Evolutionary conservation across 352 stramenopile species (phyloP).

Genomic region (Phytophthora citrophthora): DNA sequence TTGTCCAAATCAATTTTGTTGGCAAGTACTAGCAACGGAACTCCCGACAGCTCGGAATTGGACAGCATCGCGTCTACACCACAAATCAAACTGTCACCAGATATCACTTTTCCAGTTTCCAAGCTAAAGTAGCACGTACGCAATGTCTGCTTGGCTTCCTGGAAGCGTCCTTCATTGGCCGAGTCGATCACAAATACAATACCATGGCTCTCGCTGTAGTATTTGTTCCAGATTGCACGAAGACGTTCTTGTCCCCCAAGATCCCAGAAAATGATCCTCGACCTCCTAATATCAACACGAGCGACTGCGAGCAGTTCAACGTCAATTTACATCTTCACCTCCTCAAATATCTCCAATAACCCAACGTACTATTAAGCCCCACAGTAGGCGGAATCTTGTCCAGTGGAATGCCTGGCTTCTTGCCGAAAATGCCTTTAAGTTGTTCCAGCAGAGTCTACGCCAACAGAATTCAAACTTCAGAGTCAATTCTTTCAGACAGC

Average conservation of each 20-base stretch:
- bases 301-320: slow-evolving; percentile 49
- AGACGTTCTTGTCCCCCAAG: slow-evolving; percentile 90
- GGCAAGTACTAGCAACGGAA: slow-evolving; percentile 89
- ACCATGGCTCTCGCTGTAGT: slow-evolving; percentile 93
- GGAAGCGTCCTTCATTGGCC: slow-evolving; percentile 84
- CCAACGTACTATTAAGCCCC: slow-evolving; percentile 84
- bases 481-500: no score
- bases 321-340: neutral
- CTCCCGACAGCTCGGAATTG: slow-evolving; percentile 74
- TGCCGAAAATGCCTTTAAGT: slow-evolving; percentile 91
- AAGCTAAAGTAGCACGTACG: slow-evolving; percentile 39
- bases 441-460: slow-evolving; percentile 88
- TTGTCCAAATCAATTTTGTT: slow-evolving; percentile 92
- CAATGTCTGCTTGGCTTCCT: slow-evolving; percentile 89
- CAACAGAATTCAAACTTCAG: no score
- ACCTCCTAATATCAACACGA: slow-evolving; percentile 84
- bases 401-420: slow-evolving; percentile 89
- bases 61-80: slow-evolving; percentile 75
- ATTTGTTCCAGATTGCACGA: slow-evolving; percentile 94
- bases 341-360: neutral
- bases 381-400: slow-evolving; percentile 93
- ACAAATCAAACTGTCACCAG: neutral
- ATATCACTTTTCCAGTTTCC: neutral
- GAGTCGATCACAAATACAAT: slow-evolving; percentile 93
- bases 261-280: slow-evolving; percentile 93